These are phyloP conservation scores for Eucalyptus paniculata DNA, from an alignment of 345 rosid species.

Conservation along the genomic window DNA sequence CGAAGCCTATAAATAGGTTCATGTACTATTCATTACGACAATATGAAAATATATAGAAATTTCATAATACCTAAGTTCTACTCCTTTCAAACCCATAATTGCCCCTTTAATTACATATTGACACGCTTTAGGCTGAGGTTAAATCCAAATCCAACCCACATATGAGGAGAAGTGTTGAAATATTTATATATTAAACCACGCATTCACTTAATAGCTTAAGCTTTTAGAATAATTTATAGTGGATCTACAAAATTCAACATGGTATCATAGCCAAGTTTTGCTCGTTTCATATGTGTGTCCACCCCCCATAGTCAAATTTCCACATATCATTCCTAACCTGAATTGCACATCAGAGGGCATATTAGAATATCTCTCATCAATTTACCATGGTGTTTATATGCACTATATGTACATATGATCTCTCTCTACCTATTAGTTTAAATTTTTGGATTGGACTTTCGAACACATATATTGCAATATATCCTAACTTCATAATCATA, in stretches of 20 bases:
- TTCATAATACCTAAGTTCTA: background rate
- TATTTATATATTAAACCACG: background rate
- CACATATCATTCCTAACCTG: background rate
- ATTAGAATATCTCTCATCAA: background rate
- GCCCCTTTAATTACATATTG: background rate
- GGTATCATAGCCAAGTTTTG: background rate
- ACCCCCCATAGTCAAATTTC: background rate
- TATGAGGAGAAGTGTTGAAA: background rate
- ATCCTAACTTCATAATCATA: background rate
- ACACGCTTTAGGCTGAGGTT: background rate
- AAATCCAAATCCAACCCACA: background rate
- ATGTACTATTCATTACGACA: background rate
- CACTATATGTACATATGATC: background rate
- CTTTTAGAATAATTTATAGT: background rate
- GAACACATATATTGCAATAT: background rate
- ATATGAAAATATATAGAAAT: background rate
- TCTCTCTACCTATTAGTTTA: background rate
- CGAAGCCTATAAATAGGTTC: background rate
- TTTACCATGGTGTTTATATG: background rate
- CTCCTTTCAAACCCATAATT: background rate
- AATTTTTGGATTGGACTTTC: background rate
- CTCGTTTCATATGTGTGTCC: rapidly evolving
- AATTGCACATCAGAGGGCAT: background rate
- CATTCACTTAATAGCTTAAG: background rate
- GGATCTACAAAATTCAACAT: background rate